Evolutionary conservation across 1,139 yeast genomes (phyloP).

Genomic region (Saccharomyces hybrid): DNA sequence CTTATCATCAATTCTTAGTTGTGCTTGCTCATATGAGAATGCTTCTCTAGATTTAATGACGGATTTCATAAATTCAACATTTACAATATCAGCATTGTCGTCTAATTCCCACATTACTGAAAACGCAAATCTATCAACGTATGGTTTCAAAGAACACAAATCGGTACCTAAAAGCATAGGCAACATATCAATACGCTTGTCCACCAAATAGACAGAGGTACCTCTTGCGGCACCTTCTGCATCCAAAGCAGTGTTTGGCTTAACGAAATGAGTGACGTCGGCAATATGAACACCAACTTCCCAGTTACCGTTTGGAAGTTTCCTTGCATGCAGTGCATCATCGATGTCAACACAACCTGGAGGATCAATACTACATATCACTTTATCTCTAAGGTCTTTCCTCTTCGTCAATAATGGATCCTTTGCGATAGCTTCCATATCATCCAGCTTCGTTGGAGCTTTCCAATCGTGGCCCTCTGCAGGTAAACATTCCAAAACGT

Average conservation of each 20-base stretch:
- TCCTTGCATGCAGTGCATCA: slow-evolving; percentile 89
- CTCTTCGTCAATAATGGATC: slow-evolving; percentile 61
- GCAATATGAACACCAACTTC: slow-evolving; percentile 99
- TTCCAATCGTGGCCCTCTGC: slow-evolving; percentile 88
- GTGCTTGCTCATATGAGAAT: slow-evolving; percentile 91
- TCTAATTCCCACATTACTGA: slow-evolving; percentile 95
- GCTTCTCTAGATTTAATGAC: slow-evolving; percentile 90
- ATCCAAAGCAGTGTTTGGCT: slow-evolving; percentile 86
- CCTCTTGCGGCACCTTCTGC: slow-evolving; percentile 96
- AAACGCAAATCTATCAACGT: slow-evolving; percentile 93
- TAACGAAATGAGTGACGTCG: slow-evolving; percentile 95
- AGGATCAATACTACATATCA: slow-evolving; percentile 95
- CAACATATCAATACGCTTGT: slow-evolving; percentile 97
- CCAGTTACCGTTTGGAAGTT: slow-evolving; percentile 83
- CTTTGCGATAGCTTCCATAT: slow-evolving; percentile 38
- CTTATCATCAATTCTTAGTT: slow-evolving; percentile 76
- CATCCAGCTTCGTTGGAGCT: slow-evolving; percentile 60
- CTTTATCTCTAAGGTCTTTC: slow-evolving; percentile 75
- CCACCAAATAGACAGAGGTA: slow-evolving; percentile 95
- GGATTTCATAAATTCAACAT: slow-evolving; percentile 75
- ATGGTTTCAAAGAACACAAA: slow-evolving; percentile 88
- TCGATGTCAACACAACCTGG: slow-evolving; percentile 98
- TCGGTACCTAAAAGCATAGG: slow-evolving; percentile 95
- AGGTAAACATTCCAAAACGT: slow-evolving; percentile 89
- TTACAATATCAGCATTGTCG: slow-evolving; percentile 76